Evolutionary conservation across 2,329 filamentous ascomycete genomes (phyloP).

Genomic region (Hypoxylon sp.): DNA sequence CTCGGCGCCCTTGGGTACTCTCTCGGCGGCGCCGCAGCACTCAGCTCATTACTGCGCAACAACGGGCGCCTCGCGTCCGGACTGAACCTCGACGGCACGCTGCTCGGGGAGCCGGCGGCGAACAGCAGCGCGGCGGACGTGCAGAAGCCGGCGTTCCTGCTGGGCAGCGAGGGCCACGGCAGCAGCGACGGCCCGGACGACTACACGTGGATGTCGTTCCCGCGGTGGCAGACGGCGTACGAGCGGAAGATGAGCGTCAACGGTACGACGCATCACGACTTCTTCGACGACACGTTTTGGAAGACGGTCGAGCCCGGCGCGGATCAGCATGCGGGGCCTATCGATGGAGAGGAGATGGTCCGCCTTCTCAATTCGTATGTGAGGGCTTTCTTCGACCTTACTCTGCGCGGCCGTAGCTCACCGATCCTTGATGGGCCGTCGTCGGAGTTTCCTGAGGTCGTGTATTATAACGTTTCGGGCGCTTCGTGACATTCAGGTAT

Average conservation of each 20-base stretch:
- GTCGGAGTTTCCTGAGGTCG: slow-evolving; percentile 14
- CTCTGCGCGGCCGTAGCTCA: slow-evolving; percentile 20
- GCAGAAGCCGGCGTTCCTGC: slow-evolving; percentile 33
- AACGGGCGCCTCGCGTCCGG: slow-evolving; percentile 26
- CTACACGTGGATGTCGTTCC: slow-evolving; percentile 34
- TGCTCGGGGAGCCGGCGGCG: slow-evolving; percentile 16
- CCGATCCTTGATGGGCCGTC: slow-evolving; percentile 26
- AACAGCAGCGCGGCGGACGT: slow-evolving; percentile 31
- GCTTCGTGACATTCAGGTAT: background rate
- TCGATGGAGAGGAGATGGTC: slow-evolving; percentile 8
- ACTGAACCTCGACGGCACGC: slow-evolving; percentile 38
- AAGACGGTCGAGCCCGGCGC: slow-evolving; percentile 16
- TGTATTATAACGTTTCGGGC: background rate
- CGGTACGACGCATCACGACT: slow-evolving; percentile 36
- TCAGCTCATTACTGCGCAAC: slow-evolving; percentile 31
- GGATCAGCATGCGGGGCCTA: slow-evolving; percentile 9
- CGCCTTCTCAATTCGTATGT: slow-evolving; percentile 27
- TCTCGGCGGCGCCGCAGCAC: slow-evolving; percentile 35
- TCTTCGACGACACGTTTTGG: slow-evolving; percentile 39
- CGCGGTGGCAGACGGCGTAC: slow-evolving; percentile 33
- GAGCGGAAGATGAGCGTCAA: slow-evolving; percentile 30
- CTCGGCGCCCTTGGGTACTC: slow-evolving; percentile 38
- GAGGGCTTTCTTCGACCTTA: slow-evolving; percentile 32
- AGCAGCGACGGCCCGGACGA: slow-evolving; percentile 1
- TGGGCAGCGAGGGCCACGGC: slow-evolving; percentile 33